Base-by-base conservation (phyloP, 805 yeast species). In the Ogataea wickerhamii region DNA sequence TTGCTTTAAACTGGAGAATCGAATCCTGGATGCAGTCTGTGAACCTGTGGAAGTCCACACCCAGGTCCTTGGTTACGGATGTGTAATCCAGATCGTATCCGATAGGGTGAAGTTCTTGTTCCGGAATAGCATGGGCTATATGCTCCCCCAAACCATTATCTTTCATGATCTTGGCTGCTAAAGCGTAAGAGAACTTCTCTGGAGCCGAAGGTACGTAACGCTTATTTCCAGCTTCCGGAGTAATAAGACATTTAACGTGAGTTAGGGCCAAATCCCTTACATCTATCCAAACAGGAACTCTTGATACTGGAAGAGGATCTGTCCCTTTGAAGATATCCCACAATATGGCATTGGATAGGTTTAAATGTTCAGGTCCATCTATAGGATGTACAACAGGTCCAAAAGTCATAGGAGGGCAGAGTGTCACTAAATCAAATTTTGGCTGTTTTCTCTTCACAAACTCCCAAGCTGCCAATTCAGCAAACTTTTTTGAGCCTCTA, bases 381-480 rank as follows among this genome's bases (percentile, higher is more conserved):
- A 32, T 36, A 38, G 47, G 49, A 59, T 43, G 30, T 7, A 17
- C 33, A 7, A 26, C 29, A 13, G 40, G 40, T 17, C 40, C 40
- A 14, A 37, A 31, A 27, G 34, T 36, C 37, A 34, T 36, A n/a
- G 57, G 51, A 2, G 73, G 72, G 40, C 61, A 60, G 28, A 67
- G 60, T 4, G 63, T 52, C 29, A 56, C 48, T 36, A 66, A 43
- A 18, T 44, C 44, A 44, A 67, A 52, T 38, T 45, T 40, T 40
- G 44, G 27, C 34, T 42, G n/a, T 37, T 66, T 58, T 34, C 47
- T 51, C 23, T 47, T 47, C 20, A 62, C 40, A 37, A 57, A 65
- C 3, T 66, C 61, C 74, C 74, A 68, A 1, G 70, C 72, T 6
- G 65, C 66, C 38, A 54, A 56, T 50, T 68, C 73, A 11, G 71